Conservation (phyloP, 2,329 filamentous ascomycete species). For the Botrytis sinoallii region DNA sequence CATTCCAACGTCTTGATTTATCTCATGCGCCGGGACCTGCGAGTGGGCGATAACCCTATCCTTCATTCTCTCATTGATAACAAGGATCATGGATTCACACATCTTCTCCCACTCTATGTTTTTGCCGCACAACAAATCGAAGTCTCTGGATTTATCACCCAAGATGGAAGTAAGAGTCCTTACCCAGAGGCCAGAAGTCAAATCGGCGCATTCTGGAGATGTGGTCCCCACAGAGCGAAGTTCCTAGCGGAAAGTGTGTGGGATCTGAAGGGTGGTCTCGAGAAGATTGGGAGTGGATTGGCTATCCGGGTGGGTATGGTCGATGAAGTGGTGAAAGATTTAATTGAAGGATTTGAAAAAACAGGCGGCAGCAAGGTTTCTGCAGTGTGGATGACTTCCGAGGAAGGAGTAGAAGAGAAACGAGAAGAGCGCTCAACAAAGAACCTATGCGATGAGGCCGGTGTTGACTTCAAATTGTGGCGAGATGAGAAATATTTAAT, state of each 20-base stretch:
- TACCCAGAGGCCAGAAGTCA: constrained; percentile 66
- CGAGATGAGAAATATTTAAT: constrained; percentile 75
- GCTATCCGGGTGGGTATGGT: constrained; percentile 61
- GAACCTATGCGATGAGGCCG: constrained; percentile 49
- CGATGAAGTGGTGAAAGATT: constrained; percentile 55
- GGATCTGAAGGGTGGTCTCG: constrained; percentile 64
- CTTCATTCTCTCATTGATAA: constrained; percentile 55
- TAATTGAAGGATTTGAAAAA: constrained; percentile 50
- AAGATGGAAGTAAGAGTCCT: constrained; percentile 49
- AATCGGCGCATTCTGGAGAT: constrained; percentile 69
- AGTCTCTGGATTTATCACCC: constrained; percentile 67
- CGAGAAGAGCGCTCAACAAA: constrained; percentile 58
- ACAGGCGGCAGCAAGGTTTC: constrained; percentile 46
- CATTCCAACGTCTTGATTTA: constrained; percentile 61
- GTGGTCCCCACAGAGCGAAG: constrained; percentile 67
- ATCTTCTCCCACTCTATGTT: constrained; percentile 69
- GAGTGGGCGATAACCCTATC: constrained; percentile 71
- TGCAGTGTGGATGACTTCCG: constrained; percentile 71
- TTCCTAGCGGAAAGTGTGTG: constrained; percentile 72
- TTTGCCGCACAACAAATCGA: constrained; percentile 70
- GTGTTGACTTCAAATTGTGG: constrained; percentile 63
- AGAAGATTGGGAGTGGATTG: constrained; percentile 58
- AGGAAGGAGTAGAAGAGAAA: constrained; percentile 68
- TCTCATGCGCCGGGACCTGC: constrained; percentile 68
- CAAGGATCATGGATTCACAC: constrained; percentile 56